These are phyloP conservation scores for Tolypocladium inflatum DNA, from an alignment of 2,329 filamentous ascomycete genomes.

Conservation along the genomic window DNA sequence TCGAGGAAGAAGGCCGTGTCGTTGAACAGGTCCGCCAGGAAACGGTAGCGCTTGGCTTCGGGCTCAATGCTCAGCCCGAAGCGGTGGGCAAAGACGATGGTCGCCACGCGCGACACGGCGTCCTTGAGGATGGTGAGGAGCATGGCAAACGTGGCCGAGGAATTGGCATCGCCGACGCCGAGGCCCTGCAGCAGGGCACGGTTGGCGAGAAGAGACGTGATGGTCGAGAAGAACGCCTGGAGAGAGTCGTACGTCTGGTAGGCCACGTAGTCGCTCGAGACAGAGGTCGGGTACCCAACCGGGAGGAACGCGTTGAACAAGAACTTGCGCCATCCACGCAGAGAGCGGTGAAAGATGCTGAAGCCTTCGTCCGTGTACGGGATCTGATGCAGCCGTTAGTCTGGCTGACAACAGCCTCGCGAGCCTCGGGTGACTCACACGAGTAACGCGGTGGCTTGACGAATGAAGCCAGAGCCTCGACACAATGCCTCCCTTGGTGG, in stretches of 20 bases:
- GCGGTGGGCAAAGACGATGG: constrained; percentile 76
- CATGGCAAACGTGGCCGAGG: constrained; percentile 71
- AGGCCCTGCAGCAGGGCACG: constrained; percentile 70
- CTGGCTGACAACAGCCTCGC: not conserved
- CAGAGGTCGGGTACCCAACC: constrained; percentile 78
- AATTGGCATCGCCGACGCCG: constrained; percentile 73
- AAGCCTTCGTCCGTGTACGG: constrained; percentile 9
- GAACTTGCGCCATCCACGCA: constrained; percentile 26
- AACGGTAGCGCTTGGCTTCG: constrained; percentile 83
- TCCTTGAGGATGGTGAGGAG: constrained; percentile 78
- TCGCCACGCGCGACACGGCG: constrained; percentile 70
- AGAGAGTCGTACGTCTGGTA: constrained; percentile 66
- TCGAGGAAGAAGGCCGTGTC: constrained; percentile 82
- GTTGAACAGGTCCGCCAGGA: constrained; percentile 82
- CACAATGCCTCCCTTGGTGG: constrained; percentile 27
- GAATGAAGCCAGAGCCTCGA: constrained; percentile 24
- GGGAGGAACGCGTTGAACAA: constrained; percentile 69
- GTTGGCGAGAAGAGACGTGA: constrained; percentile 69
- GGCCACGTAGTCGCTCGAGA: constrained; percentile 74
- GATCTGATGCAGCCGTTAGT: not conserved
- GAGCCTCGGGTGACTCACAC: constrained; percentile 9
- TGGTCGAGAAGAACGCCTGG: constrained; percentile 76
- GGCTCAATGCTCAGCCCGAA: constrained; percentile 78
- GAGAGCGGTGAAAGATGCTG: constrained; percentile 14
- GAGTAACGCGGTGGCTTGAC: constrained; percentile 12